phyloP scores from a whole-genome alignment of 2,329 filamentous ascomycete genomes.

The Ophiocordyceps sinensis region DNA sequence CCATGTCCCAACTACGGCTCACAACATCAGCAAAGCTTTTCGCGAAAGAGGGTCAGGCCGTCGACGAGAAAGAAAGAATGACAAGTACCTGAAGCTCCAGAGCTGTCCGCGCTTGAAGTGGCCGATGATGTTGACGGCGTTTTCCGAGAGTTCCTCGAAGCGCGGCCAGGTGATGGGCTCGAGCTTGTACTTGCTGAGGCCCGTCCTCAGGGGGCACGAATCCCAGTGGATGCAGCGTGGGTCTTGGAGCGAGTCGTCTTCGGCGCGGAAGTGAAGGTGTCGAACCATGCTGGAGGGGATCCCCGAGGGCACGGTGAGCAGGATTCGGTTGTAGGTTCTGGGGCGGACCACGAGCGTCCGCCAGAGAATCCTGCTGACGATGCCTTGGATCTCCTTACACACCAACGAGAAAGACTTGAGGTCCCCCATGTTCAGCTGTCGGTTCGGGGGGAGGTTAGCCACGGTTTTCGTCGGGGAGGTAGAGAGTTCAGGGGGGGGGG shows the following conservation, averaged over 20 bases:
- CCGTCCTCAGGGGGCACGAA: background rate
- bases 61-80: background rate
- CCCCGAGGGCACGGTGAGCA: background rate
- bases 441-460: background rate
- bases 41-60: too few relatives aligned
- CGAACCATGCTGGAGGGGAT: background rate
- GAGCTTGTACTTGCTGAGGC: background rate
- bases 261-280: background rate
- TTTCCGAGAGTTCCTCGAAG: background rate
- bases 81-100: background rate
- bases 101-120: background rate
- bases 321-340: background rate
- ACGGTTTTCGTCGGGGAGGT: too few relatives aligned
- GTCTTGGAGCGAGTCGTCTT: background rate
- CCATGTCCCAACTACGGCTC: background rate
- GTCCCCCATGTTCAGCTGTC: background rate
- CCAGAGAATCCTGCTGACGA: background rate
- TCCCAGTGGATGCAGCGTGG: background rate
- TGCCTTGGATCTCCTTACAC: background rate
- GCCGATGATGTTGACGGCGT: background rate
- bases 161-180: background rate
- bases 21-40: background rate
- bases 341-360: background rate
- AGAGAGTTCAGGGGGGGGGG: too few relatives aligned
- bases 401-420: background rate